Conservation (phyloP, 2,329 filamentous ascomycete genomes). For the Exophiala viscosa region DNA sequence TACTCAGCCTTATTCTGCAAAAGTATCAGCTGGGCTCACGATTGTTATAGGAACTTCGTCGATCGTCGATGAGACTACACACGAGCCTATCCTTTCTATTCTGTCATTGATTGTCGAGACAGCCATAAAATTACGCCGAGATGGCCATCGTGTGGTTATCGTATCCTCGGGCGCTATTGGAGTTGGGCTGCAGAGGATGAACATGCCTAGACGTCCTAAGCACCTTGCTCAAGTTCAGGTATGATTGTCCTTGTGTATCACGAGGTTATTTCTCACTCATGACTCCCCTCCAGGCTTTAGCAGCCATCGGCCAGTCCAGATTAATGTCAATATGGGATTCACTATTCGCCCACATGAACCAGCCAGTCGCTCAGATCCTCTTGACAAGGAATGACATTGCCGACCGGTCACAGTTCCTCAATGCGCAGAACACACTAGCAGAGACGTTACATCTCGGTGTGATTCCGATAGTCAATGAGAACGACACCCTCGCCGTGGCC, state of each 20-base stretch:
- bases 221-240: slow-evolving; percentile 84
- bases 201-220: slow-evolving; percentile 81
- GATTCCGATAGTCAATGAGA: slow-evolving; percentile 98
- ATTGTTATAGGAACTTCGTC: slow-evolving; percentile 76
- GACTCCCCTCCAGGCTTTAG: slow-evolving; percentile 63
- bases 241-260: slow-evolving; percentile 12
- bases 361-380: slow-evolving; percentile 91
- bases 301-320: slow-evolving; percentile 92
- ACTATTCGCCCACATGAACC: slow-evolving; percentile 78
- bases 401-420: slow-evolving; percentile 89
- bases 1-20: background rate
- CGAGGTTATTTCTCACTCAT: background rate
- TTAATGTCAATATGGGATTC: slow-evolving; percentile 95
- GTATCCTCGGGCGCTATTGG: slow-evolving; percentile 97
- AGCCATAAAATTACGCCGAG: slow-evolving; percentile 76
- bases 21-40: slow-evolving; percentile 6
- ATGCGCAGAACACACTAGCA: slow-evolving; percentile 91
- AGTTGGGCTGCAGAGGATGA: slow-evolving; percentile 85
- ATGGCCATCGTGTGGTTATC: slow-evolving; percentile 91
- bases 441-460: slow-evolving; percentile 92
- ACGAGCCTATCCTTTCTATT: slow-evolving; percentile 87
- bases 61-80: slow-evolving; percentile 95
- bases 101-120: slow-evolving; percentile 92
- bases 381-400: slow-evolving; percentile 95
- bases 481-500: slow-evolving; percentile 91